Evolutionary conservation across 2,329 filamentous ascomycete genomes (phyloP), one percentile per base, ranked within the genome.

Genomic region (Rhinocladiella mackenziei): DNA sequence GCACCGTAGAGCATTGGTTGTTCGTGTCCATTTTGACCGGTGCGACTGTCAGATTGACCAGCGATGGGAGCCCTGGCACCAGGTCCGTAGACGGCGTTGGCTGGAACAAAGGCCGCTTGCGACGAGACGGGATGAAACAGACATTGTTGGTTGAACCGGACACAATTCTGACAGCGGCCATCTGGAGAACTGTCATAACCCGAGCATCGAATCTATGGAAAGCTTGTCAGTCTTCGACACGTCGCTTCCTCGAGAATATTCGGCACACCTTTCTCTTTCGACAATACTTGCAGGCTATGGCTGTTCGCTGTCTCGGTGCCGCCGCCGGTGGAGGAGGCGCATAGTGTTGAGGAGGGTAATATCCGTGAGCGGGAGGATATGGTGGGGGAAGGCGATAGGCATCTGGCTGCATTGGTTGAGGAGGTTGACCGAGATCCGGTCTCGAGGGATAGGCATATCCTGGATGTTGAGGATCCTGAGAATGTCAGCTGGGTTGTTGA

Each of bases 91-190:
- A 81, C 78, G 5, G 82, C 80, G 60, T 85, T 80, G 7, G 81
- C 82, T 5, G 83, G 83, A 23, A 86, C 83, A 59, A 86, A 86
- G 8, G 83, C 83, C 6, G 81, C 79, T 65, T 86, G 82, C 8
- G 81, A 83, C 3, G 81, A 85, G 17, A 87, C 83, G 2, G 83
- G 83, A 1, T 82, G 86, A 65, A 87, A 87, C 65, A 87, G 79
- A 66, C 83, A 87, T 61, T 85, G 81, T 64, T 86, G 83, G 54
- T 83, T 82, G 67, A 86, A 87, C 35, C 83, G 74, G 53, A 81
- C 73, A 61, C 83, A 87, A 62, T 86, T 86, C 58, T 74, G 78
- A 70, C 83, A 87, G 48, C 81, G 78, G 48, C 83, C 83, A 63
- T 86, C 80, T 28, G 81, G 77, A 28, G 81, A 84, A 44, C 76